These are phyloP conservation scores for Geotrichum reessii DNA, from an alignment of 1,139 yeast genomes.

Conservation along the genomic window DNA sequence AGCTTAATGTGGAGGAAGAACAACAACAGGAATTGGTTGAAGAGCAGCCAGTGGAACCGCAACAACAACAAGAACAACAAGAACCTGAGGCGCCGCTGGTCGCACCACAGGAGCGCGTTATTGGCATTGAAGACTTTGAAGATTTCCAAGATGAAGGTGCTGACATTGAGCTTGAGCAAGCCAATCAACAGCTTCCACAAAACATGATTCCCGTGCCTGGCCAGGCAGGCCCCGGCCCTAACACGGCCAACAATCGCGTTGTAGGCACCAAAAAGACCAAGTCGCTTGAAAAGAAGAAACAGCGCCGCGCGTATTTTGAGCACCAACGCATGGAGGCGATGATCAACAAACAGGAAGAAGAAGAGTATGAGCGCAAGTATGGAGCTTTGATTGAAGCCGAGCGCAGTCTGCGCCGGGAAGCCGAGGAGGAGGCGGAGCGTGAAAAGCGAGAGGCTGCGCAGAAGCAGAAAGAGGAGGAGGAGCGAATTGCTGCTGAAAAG, in stretches of 20 bases:
- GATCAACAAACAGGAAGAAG: slow-evolving; percentile 17
- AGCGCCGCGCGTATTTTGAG: slow-evolving; percentile 20
- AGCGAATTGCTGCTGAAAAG: slow-evolving; percentile 2
- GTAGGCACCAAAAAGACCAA: slow-evolving; percentile 22
- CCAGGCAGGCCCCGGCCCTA: slow-evolving; percentile 14
- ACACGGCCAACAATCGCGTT: slow-evolving; percentile 8
- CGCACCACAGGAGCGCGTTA: slow-evolving; percentile 3
- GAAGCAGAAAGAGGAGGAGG: slow-evolving; percentile 16
- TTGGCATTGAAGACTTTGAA: slow-evolving; percentile 19
- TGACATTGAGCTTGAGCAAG: slow-evolving; percentile 17
- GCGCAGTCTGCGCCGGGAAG: slow-evolving; percentile 13
- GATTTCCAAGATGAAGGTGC: slow-evolving; percentile 14
- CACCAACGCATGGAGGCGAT: slow-evolving; percentile 17
- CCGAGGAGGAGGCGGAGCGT: slow-evolving; percentile 16
- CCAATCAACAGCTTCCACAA: slow-evolving; percentile 16
- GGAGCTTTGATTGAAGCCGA: slow-evolving; percentile 17
- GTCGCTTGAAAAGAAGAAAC: slow-evolving; percentile 20
- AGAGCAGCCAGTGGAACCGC: not conserved
- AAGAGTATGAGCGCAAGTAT: slow-evolving; percentile 16
- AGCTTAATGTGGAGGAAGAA: not conserved
- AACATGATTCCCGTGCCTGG: not conserved
- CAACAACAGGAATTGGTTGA: not conserved
- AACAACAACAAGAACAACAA: not conserved
- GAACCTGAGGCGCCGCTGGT: not conserved
- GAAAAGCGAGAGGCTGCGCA: slow-evolving; percentile 14